These are phyloP conservation scores for Immersiella caudata DNA, from an alignment of 495 filamentous ascomycete genomes.

Conservation along the genomic window DNA sequence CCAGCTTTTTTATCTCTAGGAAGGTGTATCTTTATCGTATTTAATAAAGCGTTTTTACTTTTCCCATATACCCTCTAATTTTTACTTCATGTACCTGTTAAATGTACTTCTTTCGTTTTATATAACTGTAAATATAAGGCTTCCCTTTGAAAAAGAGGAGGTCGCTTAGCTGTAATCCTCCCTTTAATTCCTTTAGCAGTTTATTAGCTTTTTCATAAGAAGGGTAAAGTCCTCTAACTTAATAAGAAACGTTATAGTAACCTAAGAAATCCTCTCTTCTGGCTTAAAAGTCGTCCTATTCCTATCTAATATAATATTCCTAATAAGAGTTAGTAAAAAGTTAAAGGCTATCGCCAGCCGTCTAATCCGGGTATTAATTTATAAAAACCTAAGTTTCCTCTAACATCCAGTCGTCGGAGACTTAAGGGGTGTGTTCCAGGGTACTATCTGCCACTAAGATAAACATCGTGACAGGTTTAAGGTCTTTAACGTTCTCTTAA, in stretches of 20 bases:
- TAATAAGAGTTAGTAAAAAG: too few relatives aligned
- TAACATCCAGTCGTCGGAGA: background rate
- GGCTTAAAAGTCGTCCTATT: background rate
- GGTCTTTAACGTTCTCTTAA: background rate
- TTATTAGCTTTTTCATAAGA: background rate
- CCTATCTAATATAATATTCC: background rate
- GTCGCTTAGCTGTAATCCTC: background rate
- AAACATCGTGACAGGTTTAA: background rate
- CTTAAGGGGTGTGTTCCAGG: background rate
- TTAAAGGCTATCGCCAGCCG: too few relatives aligned
- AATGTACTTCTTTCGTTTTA: background rate
- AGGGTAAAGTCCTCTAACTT: too few relatives aligned
- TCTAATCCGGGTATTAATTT: too few relatives aligned
- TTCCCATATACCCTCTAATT: background rate
- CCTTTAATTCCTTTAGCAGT: background rate
- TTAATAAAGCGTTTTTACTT: background rate
- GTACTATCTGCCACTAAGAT: background rate
- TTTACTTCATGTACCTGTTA: background rate
- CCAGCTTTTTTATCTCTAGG: background rate
- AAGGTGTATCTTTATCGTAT: background rate
- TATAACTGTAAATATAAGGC: background rate
- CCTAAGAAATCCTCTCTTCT: background rate
- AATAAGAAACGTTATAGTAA: too few relatives aligned
- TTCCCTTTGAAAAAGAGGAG: background rate
- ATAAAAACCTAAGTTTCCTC: background rate